phyloP scores from a whole-genome alignment of 1,284 basidiomycete species.

The Pisolithus thermaeus region DNA sequence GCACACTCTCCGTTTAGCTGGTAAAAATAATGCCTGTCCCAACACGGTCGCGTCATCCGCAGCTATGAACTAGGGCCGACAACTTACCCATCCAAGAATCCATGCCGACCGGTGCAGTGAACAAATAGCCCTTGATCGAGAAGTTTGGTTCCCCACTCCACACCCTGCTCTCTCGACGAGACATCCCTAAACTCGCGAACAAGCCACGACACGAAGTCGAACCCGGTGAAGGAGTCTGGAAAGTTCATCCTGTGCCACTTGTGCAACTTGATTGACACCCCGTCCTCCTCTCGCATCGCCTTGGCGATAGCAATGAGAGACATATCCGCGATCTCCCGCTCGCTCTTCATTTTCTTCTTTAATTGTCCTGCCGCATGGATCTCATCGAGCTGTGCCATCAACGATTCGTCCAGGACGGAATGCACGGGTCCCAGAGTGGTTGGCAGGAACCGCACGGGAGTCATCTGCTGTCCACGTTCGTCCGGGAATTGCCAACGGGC shows the following conservation, averaged over 20 bases:
- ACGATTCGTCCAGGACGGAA: constrained; percentile 70
- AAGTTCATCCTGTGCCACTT: constrained; percentile 70
- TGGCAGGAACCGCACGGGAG: constrained; percentile 65
- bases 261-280: constrained; percentile 70
- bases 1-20: constrained; percentile 74
- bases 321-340: constrained; percentile 64
- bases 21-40: constrained; percentile 76
- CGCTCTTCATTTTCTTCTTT: constrained; percentile 72
- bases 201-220: constrained; percentile 84
- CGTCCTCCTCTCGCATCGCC: constrained; percentile 75
- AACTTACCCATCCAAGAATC: constrained; percentile 78
- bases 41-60: constrained; percentile 7
- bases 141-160: constrained; percentile 73
- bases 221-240: constrained; percentile 78
- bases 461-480: constrained; percentile 45
- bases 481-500: constrained; percentile 70
- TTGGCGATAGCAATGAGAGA: constrained; percentile 58
- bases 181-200: constrained; percentile 83
- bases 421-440: constrained; percentile 79
- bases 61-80: constrained; percentile 1
- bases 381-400: constrained; percentile 75
- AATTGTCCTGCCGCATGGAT: constrained; percentile 71
- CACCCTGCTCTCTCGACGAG: constrained; percentile 68
- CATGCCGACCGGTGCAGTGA: constrained; percentile 72
- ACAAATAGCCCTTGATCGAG: constrained; percentile 78